Percentiles rank a stretch among this genome's conserved stretches.
Conservation (phyloP, 2,329 filamentous ascomycete genomes). For the Fusarium staphyleae region DNA sequence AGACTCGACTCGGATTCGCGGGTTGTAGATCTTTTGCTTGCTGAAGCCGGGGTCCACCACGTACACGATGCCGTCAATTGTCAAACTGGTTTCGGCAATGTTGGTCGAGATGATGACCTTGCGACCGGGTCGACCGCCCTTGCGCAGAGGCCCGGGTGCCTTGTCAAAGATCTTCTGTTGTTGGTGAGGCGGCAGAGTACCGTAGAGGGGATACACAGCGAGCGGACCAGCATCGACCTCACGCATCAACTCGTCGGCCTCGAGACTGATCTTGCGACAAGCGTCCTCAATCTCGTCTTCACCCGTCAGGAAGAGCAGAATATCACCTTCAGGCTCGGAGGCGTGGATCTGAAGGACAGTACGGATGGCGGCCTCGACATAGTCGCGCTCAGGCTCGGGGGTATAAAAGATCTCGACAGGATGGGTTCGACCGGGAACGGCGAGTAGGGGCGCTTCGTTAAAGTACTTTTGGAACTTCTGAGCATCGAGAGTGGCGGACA, state of each 20-base stretch:
- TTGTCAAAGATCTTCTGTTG: slow-evolving; percentile 96
- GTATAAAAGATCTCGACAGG: slow-evolving; percentile 99
- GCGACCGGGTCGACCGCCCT: slow-evolving; percentile 84
- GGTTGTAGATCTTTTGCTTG: slow-evolving; percentile 99
- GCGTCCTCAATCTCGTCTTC: slow-evolving; percentile 99
- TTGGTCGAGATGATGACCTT: slow-evolving; percentile 97
- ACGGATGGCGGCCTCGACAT: slow-evolving; percentile 92
- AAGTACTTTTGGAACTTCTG: slow-evolving; percentile 99
- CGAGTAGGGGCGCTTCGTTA: slow-evolving; percentile 88
- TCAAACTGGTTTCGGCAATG: slow-evolving; percentile 96
- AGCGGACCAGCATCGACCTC: slow-evolving; percentile 92
- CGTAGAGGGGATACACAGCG: slow-evolving; percentile 91
- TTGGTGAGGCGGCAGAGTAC: slow-evolving; percentile 87
- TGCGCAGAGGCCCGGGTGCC: slow-evolving; percentile 74
- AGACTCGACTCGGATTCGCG: slow-evolving; percentile 93
- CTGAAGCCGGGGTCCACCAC: slow-evolving; percentile 99
- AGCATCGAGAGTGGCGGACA: slow-evolving; percentile 96
- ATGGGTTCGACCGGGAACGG: slow-evolving; percentile 92
- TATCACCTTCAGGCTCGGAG: slow-evolving; percentile 89
- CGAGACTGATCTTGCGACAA: slow-evolving; percentile 86
- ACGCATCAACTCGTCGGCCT: slow-evolving; percentile 88
- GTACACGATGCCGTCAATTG: slow-evolving; percentile 98
- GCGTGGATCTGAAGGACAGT: slow-evolving; percentile 98
- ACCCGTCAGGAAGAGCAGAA: slow-evolving; percentile 93
- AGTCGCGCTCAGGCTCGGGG: slow-evolving; percentile 92